These are phyloP conservation scores for Actinidia arguta DNA, from an alignment of 179 eudicot genomes.

Conservation along the genomic window DNA sequence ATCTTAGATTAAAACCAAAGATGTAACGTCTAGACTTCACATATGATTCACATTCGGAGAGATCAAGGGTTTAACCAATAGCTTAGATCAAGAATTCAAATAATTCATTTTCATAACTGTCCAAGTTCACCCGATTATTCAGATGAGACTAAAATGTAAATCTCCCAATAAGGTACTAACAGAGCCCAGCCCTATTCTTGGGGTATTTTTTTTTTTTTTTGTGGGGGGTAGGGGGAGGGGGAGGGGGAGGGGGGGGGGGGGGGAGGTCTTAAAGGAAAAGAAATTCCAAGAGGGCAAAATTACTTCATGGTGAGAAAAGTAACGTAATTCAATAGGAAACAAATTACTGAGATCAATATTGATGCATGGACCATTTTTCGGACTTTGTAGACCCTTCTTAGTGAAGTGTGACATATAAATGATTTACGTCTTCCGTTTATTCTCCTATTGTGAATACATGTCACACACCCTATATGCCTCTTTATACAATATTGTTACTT, in stretches of 20 bases:
- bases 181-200: not conserved
- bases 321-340: not conserved
- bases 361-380: not conserved
- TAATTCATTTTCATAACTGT: not conserved
- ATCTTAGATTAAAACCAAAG: not conserved
- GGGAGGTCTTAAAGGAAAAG: too few species aligned
- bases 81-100: not conserved
- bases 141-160: not conserved
- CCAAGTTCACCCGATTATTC: not conserved
- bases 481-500: not conserved
- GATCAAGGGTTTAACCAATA: constrained; percentile 19
- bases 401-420: not conserved
- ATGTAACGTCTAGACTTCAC: not conserved
- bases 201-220: too few species aligned
- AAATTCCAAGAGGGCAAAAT: not conserved
- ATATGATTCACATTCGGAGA: not conserved
- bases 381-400: not conserved
- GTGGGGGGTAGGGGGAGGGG: not conserved
- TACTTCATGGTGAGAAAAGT: not conserved
- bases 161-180: not conserved
- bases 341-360: not conserved
- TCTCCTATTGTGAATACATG: not conserved
- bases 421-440: not conserved
- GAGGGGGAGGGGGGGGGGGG: not conserved
- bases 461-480: not conserved